Evolutionary conservation across 2,329 filamentous ascomycete genomes (phyloP).

Genomic region (Hymenoscyphus fraxineus): DNA sequence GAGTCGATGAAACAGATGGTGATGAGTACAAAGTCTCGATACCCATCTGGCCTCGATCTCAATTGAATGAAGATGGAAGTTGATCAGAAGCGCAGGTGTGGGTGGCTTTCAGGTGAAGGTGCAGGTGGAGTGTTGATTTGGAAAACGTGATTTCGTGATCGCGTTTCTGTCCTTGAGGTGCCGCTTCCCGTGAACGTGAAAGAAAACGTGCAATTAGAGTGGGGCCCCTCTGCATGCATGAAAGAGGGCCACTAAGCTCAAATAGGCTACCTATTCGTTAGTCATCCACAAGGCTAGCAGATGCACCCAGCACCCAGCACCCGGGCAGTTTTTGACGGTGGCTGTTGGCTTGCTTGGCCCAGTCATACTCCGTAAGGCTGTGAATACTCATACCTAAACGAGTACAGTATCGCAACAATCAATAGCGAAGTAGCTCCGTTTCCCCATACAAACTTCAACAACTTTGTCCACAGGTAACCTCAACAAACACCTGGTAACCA

Average conservation of each 20-base stretch:
- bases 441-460: background rate
- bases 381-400: background rate
- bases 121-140: background rate
- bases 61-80: background rate
- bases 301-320: too few species aligned
- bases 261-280: background rate
- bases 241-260: background rate
- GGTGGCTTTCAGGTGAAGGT: too few species aligned
- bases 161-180: too few species aligned
- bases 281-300: background rate
- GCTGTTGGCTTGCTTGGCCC: background rate
- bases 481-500: conserved; percentile 5
- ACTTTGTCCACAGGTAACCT: background rate
- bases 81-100: background rate
- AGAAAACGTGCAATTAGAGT: background rate
- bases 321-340: too few species aligned
- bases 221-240: too few species aligned
- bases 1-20: background rate
- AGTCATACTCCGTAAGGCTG: conserved; percentile 1
- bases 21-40: background rate
- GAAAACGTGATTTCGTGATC: background rate
- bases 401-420: background rate
- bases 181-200: background rate
- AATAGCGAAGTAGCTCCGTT: background rate
- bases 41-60: background rate